Evolutionary conservation across 2,329 filamentous ascomycete genomes (phyloP), one percentile per base, ranked within the genome.

Genomic region (Monosporascus sp.): DNA sequence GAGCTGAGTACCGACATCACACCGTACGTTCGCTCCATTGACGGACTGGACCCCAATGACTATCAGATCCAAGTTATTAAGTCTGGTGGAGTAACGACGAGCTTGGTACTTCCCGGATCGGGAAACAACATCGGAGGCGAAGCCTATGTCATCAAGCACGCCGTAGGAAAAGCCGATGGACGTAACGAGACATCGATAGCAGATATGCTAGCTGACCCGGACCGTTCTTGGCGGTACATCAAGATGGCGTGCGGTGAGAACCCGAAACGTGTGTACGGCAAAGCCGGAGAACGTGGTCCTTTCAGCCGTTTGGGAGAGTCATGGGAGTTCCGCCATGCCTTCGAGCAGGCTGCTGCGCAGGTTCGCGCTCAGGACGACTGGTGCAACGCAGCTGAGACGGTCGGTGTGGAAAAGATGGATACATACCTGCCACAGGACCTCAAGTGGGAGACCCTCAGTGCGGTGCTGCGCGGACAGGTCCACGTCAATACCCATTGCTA

Each of bases 211-310:
- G 85, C 85, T 1, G 83, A 87, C 49, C 84, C 84, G 0, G 83
- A 85, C 43, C 74, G 75, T 22, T 80, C 73, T 55, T 86, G 84
- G 80, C 76, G 86, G 20, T 89, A 87, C 66, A 86, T 89, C 76
- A 89, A 89, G 71, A 89, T 89, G 85, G 86, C 86, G 0, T 89
- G 85, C 58, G 85, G 85, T 37, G 85, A 89, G 68, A 89, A 89
- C 60, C 73, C 85, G 2, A 87, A 87, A 70, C 70, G 76, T 1
- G 71, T 82, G 1, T 85, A 87, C 55, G 83, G 83, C 9, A 73
- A 72, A 46, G 62, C 70, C 5, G 82, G 81, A 24, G 73, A 76
- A 49, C 72, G 72, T 46, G 79, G 80, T 0, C 83, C 83, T 0
- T 75, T 75, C 51, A 87, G 81, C 55, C 74, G 86, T 1, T 71